Base-by-base conservation (phyloP, 192 early-diverging fungal genomes). In the Glomus cerebriforme region DNA sequence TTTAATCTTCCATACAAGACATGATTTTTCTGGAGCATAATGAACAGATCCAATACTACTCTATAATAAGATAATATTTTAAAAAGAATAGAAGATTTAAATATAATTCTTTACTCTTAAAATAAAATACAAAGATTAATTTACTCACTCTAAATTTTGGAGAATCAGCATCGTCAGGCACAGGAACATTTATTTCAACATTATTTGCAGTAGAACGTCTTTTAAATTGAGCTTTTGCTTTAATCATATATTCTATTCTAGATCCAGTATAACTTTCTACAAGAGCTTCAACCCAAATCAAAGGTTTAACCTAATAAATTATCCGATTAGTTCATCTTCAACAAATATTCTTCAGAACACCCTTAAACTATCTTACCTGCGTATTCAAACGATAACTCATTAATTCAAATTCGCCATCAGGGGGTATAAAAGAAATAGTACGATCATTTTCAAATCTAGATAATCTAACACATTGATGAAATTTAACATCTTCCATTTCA, bases 211-310 rank as follows among this genome's bases (percentile, higher is more conserved):
- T 94, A 34, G 96, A 98, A 43, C 96, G 88, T 72, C 95, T 92
- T 88, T 99, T 99, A 84, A 99, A 99, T 85, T 98, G 97, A 26
- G 94, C 96, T 81, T 92, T 96, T 59, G 96, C 98, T 90, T 98
- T 92, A 85, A 99, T 91, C 91, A 98, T 92, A 81, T 94, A 98
- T 85, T 99, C 98, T 75, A 98, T 91, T 60, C 98, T 89, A 29
- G 94, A 93, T 29, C 96, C 96, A 59, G 94, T 91, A 83, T 98
- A 95, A 71, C 88, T 95, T 82, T 95, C 93, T 34, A 95, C 89
- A 15, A 93, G 85, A 17, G 93, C 91, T 81, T 96, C 95, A 66
- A 93, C 93, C 91, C 91, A 92, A 72, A 96, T 92, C 35, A 96
- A 86, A 49, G 95, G 95, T 80, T 95, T 96, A 69, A 93, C 83